Base-by-base conservation (phyloP, 169 alveolate genomes). In the Plasmodium chabaudi region DNA sequence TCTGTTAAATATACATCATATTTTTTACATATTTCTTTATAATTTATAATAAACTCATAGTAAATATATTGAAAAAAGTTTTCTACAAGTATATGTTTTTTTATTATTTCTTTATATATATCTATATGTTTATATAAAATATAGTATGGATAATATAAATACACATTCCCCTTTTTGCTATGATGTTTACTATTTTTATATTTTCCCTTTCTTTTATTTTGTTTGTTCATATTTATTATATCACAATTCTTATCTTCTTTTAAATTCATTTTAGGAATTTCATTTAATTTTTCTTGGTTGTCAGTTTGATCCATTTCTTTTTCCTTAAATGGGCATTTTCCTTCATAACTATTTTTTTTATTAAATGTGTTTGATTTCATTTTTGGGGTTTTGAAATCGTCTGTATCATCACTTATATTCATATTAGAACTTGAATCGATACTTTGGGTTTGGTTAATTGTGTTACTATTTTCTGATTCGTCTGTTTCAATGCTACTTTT, bases 31-130 rank as follows among this genome's bases (percentile, higher is more conserved):
- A 82, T 82, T 23, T 34, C n/a, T 49, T 82, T 57, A 61, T 82
- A 82, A 71, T 71, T 82, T 56, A 82, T 25, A 51, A 82, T 82
- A 61, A 82, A 82, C 12, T 82, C 90, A 51, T 82, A 82, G 34
- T 53, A 69, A 12, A 82, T 84, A 56, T 82, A 82, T 21, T 68
- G 60, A 39, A 82, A 82, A 47, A 82, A 82, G 27, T 67, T 27
- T 59, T 82, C 90, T 9, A 82, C 90, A 9, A 82, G 49, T 12
- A 82, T 49, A 72, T 82, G 90, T 59, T 82, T 82, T 56, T 56
- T 82, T 68, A 82, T 57, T 12, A 82, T 82, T 19, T 68, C 68
- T 9, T 68, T 82, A 82, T 82, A 55, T 61, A 69, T 23, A 12
- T 82, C 90, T 56, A 82, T 39, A 60, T 82, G 46, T 15, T 82